Base-by-base conservation (phyloP, 1,284 basidiomycete species). In the Apiotrichum mycotoxinovorans region DNA sequence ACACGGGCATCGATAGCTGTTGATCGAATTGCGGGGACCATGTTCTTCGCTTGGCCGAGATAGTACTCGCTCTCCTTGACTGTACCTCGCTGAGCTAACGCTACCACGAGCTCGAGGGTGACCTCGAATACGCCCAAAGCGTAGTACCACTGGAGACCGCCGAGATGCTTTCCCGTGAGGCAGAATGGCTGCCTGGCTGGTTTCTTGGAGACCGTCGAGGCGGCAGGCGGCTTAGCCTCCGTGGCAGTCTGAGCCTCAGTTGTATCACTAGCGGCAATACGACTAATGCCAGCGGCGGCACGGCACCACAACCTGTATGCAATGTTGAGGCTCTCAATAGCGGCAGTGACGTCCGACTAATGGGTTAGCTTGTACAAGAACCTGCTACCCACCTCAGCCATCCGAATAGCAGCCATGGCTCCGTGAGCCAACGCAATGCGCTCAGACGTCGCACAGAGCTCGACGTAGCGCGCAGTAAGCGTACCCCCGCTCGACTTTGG, bases 61-160 rank as follows among this genome's bases (percentile, higher is more conserved):
- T 91, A 93, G 67, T 88, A 91, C 61, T 90, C 86, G 5, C 88
- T 85, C 66, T 92, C 89, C 26, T 87, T 83, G 9, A 85, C 83
- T 1, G 89, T 89, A 0, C 92, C 92, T 7, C 89, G 83, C 0
- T 79, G 71, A 18, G 84, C 80, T 64, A 91, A 88, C 0, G 83
- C 80, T 5, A 83, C 79, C 1, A 83, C 79, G 9, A 92, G 79
- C 4, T 83, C 79, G 56, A 92, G 83, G 3, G 88, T 78, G 0
- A 85, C 84, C 4, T 79, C 76, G 2, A 91, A 75, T 1, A 91
- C 78, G 45, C 77, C 77, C 61, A 88, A 84, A 3, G 86, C 83
- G 10, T 91, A 80, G 7, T 85, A 82, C 86, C 88, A 91, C 66
- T 90, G 87, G 11, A 87, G 62, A 0, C 82, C 83, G 51, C 84